Conservation (phyloP, 2,329 filamentous ascomycete genomes). For the Aspergillus udagawae region DNA sequence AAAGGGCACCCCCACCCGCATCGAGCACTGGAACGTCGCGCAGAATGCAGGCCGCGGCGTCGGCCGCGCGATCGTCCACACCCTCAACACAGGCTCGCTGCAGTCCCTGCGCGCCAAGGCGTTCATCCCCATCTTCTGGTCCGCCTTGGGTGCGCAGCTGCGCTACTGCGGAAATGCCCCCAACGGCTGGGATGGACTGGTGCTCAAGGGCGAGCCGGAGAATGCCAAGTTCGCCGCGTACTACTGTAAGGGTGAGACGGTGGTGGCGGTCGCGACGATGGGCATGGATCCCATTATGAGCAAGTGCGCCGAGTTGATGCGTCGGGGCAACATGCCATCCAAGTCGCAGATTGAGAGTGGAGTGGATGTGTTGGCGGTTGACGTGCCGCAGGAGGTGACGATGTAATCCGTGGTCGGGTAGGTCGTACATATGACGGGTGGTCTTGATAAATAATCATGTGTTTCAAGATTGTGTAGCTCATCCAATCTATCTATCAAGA, state of each 20-base stretch:
- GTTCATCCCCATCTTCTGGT: conserved; percentile 97
- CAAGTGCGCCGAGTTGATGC: conserved; percentile 82
- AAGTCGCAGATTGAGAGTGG: conserved; percentile 70
- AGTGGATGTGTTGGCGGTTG: conserved; percentile 38
- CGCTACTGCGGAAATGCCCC: conserved; percentile 88
- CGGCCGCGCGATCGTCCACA: conserved; percentile 70
- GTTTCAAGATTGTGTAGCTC: background rate
- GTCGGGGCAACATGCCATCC: conserved; percentile 71
- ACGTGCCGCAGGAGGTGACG: conserved; percentile 19
- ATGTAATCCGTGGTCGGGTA: conserved; percentile 8
- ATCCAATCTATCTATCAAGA: background rate
- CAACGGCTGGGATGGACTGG: conserved; percentile 78
- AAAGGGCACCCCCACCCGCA: conserved; percentile 64
- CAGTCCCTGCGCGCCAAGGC: conserved; percentile 54
- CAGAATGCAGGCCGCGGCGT: conserved; percentile 84
- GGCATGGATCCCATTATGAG: conserved; percentile 80
- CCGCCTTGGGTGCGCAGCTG: conserved; percentile 80
- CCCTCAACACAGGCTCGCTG: conserved; percentile 31
- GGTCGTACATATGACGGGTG: background rate
- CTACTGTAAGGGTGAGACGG: conserved; percentile 79
- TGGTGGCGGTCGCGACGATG: conserved; percentile 90
- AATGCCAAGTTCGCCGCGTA: conserved; percentile 83
- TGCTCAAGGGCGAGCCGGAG: conserved; percentile 71
- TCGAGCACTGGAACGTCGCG: conserved; percentile 98
- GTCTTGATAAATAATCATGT: background rate